These are phyloP conservation scores for Tricholoma sp. DNA, from an alignment of 768 basidiomycete genomes.

Conservation along the genomic window DNA sequence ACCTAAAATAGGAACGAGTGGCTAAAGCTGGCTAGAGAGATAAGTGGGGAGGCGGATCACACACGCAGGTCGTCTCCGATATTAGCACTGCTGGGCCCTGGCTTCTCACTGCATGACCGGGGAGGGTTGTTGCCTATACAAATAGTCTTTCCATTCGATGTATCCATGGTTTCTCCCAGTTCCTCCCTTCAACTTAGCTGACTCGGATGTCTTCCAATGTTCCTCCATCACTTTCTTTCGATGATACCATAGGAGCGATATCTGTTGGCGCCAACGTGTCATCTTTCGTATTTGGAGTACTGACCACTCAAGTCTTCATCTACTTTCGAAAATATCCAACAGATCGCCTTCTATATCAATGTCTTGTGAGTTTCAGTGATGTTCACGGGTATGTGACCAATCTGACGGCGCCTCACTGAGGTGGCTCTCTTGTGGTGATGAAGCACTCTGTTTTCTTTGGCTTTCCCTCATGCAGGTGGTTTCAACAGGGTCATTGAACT, in stretches of 20 bases:
- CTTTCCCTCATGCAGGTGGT: background rate
- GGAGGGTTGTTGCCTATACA: too few species aligned
- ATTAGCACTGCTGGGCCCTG: too few species aligned
- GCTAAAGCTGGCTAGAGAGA: too few species aligned
- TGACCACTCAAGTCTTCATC: constrained; percentile 31
- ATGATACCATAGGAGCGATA: constrained; percentile 35
- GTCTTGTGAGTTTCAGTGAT: constrained; percentile 21
- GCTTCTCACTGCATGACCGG: too few species aligned
- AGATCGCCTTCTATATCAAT: constrained; percentile 29
- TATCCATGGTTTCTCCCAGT: background rate
- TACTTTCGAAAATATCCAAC: constrained; percentile 34
- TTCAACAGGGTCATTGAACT: constrained; percentile 42
- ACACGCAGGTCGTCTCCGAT: too few species aligned
- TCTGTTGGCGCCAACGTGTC: constrained; percentile 35
- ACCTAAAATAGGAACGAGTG: too few species aligned
- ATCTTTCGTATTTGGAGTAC: constrained; percentile 36
- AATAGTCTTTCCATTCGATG: background rate
- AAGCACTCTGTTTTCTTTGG: too few species aligned
- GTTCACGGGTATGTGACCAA: background rate
- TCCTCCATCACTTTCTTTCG: constrained; percentile 6
- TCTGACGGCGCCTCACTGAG: constrained; percentile 12
- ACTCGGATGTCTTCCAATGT: background rate
- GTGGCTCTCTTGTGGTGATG: constrained; percentile 27
- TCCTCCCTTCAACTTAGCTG: background rate
- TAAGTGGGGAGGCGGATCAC: too few species aligned